phyloP scores from a whole-genome alignment of 148 eudicot species.

The Spergularia bocconei region DNA sequence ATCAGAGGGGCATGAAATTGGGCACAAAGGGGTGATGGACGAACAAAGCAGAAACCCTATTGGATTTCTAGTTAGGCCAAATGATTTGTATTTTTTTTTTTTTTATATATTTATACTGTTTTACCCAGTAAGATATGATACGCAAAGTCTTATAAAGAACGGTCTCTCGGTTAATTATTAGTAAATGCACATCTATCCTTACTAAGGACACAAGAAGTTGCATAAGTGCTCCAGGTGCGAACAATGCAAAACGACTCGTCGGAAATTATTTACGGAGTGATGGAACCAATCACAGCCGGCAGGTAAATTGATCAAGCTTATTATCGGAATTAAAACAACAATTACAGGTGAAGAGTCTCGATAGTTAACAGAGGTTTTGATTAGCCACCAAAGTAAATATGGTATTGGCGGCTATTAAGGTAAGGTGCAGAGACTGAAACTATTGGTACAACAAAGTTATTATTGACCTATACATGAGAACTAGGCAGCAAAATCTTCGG shows the following conservation, averaged over 20 bases:
- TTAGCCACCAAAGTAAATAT: constrained; percentile 7
- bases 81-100: no score
- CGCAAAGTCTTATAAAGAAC: no score
- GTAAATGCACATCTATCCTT: no score
- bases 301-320: neutral
- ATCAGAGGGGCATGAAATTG: no score
- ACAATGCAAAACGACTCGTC: neutral
- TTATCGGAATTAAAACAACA: neutral
- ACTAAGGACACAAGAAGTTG: no score
- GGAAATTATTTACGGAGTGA: constrained; percentile 15
- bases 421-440: neutral
- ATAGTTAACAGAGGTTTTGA: neutral
- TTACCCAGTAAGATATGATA: no score
- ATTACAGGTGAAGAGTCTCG: constrained; percentile 10
- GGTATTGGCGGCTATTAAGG: neutral
- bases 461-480: constrained; percentile 8
- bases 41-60: no score
- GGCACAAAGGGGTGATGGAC: no score
- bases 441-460: neutral
- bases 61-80: no score
- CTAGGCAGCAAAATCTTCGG: constrained; percentile 29
- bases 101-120: no score
- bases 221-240: neutral
- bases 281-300: neutral
- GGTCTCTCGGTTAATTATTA: no score